Percentiles rank a stretch among this genome's conserved stretches.
Evolutionary conservation across 208 protist species (phyloP).

Genomic region (Ichthyophonus hoferi): DNA sequence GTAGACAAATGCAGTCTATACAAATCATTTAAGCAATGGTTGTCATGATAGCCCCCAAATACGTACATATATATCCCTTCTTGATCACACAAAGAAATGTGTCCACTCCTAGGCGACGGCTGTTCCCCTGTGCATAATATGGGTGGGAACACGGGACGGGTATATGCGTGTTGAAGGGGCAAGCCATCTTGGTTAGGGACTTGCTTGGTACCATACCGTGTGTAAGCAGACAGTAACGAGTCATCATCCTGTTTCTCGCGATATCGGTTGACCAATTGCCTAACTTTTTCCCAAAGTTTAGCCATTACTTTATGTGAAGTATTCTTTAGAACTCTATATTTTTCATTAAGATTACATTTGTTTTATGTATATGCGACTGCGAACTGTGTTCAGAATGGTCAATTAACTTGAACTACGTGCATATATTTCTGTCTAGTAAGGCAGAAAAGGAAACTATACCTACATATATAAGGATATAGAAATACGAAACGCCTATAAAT

Average conservation of each 20-base stretch:
- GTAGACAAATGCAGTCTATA: slow-evolving; percentile 21
- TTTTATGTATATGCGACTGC: too few relatives aligned
- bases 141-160: background rate
- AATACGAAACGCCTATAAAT: too few relatives aligned
- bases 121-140: background rate
- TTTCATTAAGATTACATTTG: too few relatives aligned
- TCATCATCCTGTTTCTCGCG: too few relatives aligned
- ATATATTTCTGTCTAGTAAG: too few relatives aligned
- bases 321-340: too few relatives aligned
- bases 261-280: background rate
- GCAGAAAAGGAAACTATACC: too few relatives aligned
- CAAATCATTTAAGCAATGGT: slow-evolving; percentile 29
- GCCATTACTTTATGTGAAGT: background rate
- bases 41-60: slow-evolving; percentile 44
- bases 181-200: too few relatives aligned
- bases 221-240: background rate
- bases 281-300: background rate
- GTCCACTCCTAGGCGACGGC: slow-evolving; percentile 28
- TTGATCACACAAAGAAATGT: slow-evolving; percentile 22
- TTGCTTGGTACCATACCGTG: background rate
- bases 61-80: slow-evolving; percentile 33
- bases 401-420: too few relatives aligned
- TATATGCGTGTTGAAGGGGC: slow-evolving; percentile 9
- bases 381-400: too few relatives aligned
- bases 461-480: too few relatives aligned